Base-by-base conservation (phyloP, 768 basidiomycete genomes). In the Termitomyces sp. region DNA sequence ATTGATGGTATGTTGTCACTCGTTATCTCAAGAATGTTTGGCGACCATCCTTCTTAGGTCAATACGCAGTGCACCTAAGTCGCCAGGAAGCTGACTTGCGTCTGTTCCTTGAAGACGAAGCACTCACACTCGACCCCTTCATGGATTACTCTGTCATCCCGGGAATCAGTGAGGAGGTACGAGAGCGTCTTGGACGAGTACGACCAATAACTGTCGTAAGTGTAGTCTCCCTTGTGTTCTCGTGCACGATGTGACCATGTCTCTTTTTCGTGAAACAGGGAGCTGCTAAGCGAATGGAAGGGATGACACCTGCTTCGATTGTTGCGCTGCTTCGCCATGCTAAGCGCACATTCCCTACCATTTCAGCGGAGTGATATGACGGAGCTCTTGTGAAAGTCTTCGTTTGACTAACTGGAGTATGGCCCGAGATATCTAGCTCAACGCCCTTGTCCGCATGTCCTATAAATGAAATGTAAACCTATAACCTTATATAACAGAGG, bases 251-350 rank as follows among this genome's bases (percentile, higher is more conserved):
- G 24, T n/a, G 3, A n/a, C 28, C 3, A 37, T 39, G 51, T 24
- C 24, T 37, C 18, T 18, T 37, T 51, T 5, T 13, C 28, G 5
- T 12, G 12, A 20, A 28, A 1, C 55, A 94, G 92, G 93, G 93
- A n/a, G 88, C 89, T 4, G 94, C 90, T 16, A 94, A 93, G 69
- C 77, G 93, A 28, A 93, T 95, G 84, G 93, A 95, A 67, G 94
- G 94, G 8, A 91, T 95, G 82, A 96, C 94, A 3, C 93, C 93
- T 2, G 80, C 86, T 0, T 83, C 84, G 0, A 73, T 89, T n/a
- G 77, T 92, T 13, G 76, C 77, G 41, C 68, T 95, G 26, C 73
- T 94, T 60, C 82, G 80, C 63, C 79, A 90, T 66, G 85, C 89
- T 6, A 80, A 78, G 60, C 67, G 75, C 56, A 77, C 73, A 18